Percentiles rank a stretch among this genome's conserved stretches.
Conservation (phyloP, 2,329 filamentous ascomycete genomes). For the Nannizziopsis arthrosporioides region DNA sequence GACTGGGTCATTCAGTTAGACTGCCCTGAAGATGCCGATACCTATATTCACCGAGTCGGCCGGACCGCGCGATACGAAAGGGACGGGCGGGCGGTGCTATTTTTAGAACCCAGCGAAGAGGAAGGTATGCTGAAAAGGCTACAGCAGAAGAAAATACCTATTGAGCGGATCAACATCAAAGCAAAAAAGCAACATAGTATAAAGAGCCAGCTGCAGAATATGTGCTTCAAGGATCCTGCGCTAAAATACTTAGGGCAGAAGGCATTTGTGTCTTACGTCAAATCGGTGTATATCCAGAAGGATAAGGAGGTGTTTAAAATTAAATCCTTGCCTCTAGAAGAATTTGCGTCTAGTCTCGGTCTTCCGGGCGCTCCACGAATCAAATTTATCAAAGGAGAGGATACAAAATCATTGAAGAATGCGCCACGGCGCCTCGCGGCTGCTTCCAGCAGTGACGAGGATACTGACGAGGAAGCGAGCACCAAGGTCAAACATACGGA, state of each 20-base stretch:
- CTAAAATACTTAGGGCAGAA: conserved; percentile 94
- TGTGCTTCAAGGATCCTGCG: conserved; percentile 91
- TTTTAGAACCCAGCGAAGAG: conserved; percentile 86
- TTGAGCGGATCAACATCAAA: conserved; percentile 74
- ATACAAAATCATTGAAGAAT: conserved; percentile 79
- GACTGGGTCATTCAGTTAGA: conserved; percentile 99
- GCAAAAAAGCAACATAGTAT: conserved; percentile 83
- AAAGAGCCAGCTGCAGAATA: conserved; percentile 72
- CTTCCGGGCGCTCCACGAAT: conserved; percentile 86
- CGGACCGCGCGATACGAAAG: conserved; percentile 88
- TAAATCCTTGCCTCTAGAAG: conserved; percentile 70
- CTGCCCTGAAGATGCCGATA: conserved; percentile 90
- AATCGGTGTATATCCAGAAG: conserved; percentile 74
- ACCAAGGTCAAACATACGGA: conserved; percentile 49
- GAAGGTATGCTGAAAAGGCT: conserved; percentile 77
- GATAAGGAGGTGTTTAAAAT: conserved; percentile 88
- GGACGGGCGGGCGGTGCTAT: conserved; percentile 75
- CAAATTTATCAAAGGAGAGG: conserved; percentile 82
- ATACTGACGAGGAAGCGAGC: conserved; percentile 35
- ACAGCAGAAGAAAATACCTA: conserved; percentile 78
- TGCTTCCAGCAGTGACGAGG: conserved; percentile 47
- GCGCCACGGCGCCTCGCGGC: conserved; percentile 56
- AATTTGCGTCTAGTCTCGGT: conserved; percentile 72
- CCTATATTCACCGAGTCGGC: conserved; percentile 93
- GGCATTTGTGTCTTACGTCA: conserved; percentile 81